Conservation (phyloP, 2,329 filamentous ascomycete species). For the Rugonectria rugulosa region DNA sequence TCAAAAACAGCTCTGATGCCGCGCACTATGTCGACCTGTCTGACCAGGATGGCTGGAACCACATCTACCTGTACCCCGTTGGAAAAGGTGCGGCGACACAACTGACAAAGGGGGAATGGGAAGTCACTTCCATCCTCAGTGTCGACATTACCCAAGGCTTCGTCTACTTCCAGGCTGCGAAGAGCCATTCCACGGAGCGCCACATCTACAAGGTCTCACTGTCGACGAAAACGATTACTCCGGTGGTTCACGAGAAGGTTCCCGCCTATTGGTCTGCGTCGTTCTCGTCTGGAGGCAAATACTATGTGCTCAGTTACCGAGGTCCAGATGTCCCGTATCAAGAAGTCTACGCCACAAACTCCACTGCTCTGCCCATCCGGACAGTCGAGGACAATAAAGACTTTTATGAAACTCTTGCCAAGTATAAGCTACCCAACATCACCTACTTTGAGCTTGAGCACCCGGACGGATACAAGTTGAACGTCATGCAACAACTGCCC, state of each 20-base stretch:
- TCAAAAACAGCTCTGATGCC: constrained; percentile 46
- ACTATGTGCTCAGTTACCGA: constrained; percentile 70
- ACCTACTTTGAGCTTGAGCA: constrained; percentile 69
- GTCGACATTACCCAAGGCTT: constrained; percentile 63
- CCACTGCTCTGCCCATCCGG: constrained; percentile 59
- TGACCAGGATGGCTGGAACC: constrained; percentile 73
- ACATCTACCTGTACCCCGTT: constrained; percentile 70
- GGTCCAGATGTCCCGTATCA: constrained; percentile 75
- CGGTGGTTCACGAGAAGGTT: constrained; percentile 67
- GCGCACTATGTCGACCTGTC: constrained; percentile 72
- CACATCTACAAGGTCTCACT: constrained; percentile 74
- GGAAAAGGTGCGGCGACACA: constrained; percentile 61
- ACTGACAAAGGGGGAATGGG: constrained; percentile 72
- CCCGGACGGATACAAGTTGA: constrained; percentile 66
- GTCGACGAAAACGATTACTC: constrained; percentile 58
- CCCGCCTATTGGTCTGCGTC: constrained; percentile 69
- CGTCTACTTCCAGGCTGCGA: constrained; percentile 71
- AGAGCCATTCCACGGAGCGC: constrained; percentile 70
- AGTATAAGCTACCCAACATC: constrained; percentile 70
- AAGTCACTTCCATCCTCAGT: constrained; percentile 66
- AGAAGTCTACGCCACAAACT: constrained; percentile 67
- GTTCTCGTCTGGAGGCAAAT: constrained; percentile 68
- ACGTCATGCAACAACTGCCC: constrained; percentile 71
- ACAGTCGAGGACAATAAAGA: constrained; percentile 67
- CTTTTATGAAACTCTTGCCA: constrained; percentile 61